phyloP scores from a whole-genome alignment of 371 early-diverging fungal species.

The Lichtheimia ramosa region DNA sequence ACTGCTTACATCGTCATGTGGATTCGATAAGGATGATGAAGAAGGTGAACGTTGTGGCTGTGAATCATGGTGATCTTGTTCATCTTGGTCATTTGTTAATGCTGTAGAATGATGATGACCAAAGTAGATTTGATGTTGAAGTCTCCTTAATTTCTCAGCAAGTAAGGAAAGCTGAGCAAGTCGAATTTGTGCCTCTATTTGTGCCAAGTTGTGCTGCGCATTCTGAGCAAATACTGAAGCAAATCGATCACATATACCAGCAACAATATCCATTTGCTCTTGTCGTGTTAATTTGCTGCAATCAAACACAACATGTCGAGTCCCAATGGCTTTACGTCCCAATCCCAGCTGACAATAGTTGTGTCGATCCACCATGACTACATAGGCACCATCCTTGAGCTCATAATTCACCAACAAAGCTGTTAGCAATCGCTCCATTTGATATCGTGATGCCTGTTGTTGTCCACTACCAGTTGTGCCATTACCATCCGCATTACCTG shows the following conservation, averaged over 20 bases:
- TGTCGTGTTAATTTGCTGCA: slow-evolving; percentile 1
- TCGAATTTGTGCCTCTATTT: slow-evolving; percentile 18
- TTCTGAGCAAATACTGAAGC: slow-evolving; percentile 25
- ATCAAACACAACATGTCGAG: slow-evolving; percentile 20
- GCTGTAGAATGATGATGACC: neutral
- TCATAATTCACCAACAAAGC: slow-evolving; percentile 18
- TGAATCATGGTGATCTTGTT: neutral
- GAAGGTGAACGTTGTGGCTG: neutral
- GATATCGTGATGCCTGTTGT: slow-evolving; percentile 3
- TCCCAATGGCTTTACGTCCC: slow-evolving; percentile 7
- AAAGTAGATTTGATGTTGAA: slow-evolving; percentile 18
- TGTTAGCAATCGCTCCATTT: slow-evolving; percentile 19
- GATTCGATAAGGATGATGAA: neutral
- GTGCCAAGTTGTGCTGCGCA: slow-evolving; percentile 23
- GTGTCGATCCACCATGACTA: slow-evolving; percentile 22
- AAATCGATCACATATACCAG: slow-evolving; percentile 19
- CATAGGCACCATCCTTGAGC: slow-evolving; percentile 15
- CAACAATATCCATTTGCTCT: slow-evolving; percentile 17
- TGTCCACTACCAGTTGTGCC: neutral
- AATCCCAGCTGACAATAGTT: slow-evolving; percentile 23
- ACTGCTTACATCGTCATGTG: neutral
- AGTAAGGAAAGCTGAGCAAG: slow-evolving; percentile 11
- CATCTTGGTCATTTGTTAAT: neutral
- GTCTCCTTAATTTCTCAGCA: slow-evolving; percentile 6
- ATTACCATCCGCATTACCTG: too few relatives aligned